Evolutionary conservation across 1,139 yeast genomes (phyloP), one percentile per base, ranked within the genome.

Genomic region (Lodderomyces jiufengensis): DNA sequence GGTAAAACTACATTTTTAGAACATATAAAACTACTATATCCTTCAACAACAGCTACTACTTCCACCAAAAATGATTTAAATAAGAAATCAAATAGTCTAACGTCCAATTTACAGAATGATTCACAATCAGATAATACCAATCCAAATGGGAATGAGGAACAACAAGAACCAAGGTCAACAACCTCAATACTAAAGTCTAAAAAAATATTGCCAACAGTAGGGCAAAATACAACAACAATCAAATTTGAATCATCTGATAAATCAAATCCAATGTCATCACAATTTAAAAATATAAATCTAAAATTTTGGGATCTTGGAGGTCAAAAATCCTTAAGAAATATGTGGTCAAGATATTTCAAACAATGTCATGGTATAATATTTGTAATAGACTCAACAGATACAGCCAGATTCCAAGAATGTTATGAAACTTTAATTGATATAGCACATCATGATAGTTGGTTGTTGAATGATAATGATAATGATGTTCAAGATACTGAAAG

Each of bases 271-370:
- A 39, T 47, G 27, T 43, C 62, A 14, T 47, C 61, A 9, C 62
- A 59, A 31, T 65, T 78, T 41, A 70, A 73, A 41, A 74, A 75
- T 36, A 70, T 75, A 36, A 68, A 73, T 41, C 64, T 92, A 40
- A 86, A 88, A 54, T 77, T 92, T 49, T 92, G 97, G 97, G 98
- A 92, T 59, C 78, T 92, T 29, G 97, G 97, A 7, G 98, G 98
- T 5, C 97, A 92, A 58, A 81, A 79, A 52, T 71, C 85, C 18
- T 65, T 92, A 35, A 70, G 97, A 33, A 69, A 78, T 26, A 71
- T 92, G 72, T 92, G 98, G 98, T 73, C 83, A 10, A 78, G 87
- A 40, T 92, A 92, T 63, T 92, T 80, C 60, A 66, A 71, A 20
- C 84, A 82, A 39, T 85, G 96, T 38, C 97, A 92, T 58, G 97